Conservation (phyloP, 768 basidiomycete genomes). For the Agaricus blazei region DNA sequence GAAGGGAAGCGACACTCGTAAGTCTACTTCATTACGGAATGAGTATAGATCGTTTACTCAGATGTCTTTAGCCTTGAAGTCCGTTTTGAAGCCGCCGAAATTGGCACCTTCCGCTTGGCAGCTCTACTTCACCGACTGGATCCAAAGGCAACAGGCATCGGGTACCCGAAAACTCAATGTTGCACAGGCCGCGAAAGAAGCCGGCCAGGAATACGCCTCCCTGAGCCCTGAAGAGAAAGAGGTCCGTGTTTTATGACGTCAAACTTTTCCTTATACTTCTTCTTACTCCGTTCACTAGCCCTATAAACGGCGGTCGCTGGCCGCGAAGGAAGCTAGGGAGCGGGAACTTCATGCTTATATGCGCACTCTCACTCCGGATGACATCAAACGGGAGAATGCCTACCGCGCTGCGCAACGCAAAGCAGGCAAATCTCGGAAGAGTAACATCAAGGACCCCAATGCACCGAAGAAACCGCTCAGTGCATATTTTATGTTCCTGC, state of each 20-base stretch:
- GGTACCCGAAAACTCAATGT: constrained; percentile 87
- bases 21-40: constrained; percentile 21
- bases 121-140: constrained; percentile 94
- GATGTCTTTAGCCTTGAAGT: constrained; percentile 54
- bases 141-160: constrained; percentile 77
- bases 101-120: constrained; percentile 95
- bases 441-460: constrained; percentile 95
- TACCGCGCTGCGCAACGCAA: constrained; percentile 91
- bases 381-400: constrained; percentile 90
- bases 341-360: constrained; percentile 81
- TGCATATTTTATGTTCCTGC: constrained; percentile 94
- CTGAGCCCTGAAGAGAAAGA: constrained; percentile 80
- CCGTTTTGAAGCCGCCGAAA: constrained; percentile 81
- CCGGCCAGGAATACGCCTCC: constrained; percentile 83
- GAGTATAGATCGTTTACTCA: constrained; percentile 10
- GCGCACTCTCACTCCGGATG: constrained; percentile 84
- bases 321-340: constrained; percentile 82
- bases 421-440: constrained; percentile 87
- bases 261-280: constrained; percentile 18
- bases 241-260: constrained; percentile 43
- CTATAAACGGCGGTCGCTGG: constrained; percentile 79
- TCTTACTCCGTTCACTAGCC: constrained; percentile 43
- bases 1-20: constrained; percentile 42
- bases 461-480: constrained; percentile 94
- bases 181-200: constrained; percentile 92